Conservation (phyloP, 305 asterid genomes). For the Fraxinus platypoda region DNA sequence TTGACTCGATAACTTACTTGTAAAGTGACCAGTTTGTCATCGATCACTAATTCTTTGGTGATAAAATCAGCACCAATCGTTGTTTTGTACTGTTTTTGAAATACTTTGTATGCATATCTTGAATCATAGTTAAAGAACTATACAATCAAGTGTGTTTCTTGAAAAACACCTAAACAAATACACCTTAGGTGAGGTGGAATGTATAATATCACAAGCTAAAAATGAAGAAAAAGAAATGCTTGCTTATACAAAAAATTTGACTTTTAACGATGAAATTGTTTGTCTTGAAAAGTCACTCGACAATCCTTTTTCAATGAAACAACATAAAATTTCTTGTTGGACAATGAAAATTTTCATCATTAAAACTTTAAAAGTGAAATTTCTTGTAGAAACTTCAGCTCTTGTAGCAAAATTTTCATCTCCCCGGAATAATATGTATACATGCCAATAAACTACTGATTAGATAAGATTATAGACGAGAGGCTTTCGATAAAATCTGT, state of each 20-base stretch:
- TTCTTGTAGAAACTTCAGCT: too few species aligned
- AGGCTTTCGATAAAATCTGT: neutral
- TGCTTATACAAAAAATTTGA: too few species aligned
- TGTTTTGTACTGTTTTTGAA: constrained; percentile 49
- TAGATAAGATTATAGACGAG: neutral
- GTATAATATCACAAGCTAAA: neutral
- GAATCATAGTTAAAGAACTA: constrained; percentile 21
- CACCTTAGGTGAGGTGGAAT: neutral
- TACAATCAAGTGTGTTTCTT: neutral
- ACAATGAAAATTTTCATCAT: neutral
- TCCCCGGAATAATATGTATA: neutral
- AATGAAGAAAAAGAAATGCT: neutral
- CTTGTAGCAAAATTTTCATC: neutral
- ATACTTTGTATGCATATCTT: constrained; percentile 57
- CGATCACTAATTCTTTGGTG: constrained; percentile 56
- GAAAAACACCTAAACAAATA: neutral
- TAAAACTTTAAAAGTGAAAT: too few species aligned
- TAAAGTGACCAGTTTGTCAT: constrained; percentile 52
- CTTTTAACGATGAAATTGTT: neutral
- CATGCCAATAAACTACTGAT: neutral
- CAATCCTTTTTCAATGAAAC: neutral
- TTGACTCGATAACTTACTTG: constrained; percentile 40
- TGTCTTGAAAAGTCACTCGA: neutral
- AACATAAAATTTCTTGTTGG: neutral
- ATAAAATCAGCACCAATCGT: constrained; percentile 79